Evolutionary conservation across 2,329 filamentous ascomycete genomes (phyloP), one percentile per base, ranked within the genome.

Genomic region (Pezicula rhizophila): DNA sequence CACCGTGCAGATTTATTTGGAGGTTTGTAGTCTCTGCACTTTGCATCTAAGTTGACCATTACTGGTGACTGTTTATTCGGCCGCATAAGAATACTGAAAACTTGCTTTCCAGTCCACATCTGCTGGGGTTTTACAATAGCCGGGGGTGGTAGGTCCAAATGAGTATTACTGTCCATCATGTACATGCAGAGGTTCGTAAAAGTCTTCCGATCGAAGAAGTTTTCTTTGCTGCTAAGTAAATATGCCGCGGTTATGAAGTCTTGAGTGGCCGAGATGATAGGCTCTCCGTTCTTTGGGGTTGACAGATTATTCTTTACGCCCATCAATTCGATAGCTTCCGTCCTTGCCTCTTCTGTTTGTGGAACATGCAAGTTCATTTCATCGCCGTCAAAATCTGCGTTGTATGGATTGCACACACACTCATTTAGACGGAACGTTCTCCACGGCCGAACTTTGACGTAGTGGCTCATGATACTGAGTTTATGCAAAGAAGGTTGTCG

Each of bases 351-450:
- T 70, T 99, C 93, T 0, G 93, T 97, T 65, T 99, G 93, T 2
- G 93, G 93, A 14, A 99, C 91, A 69, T 99, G 93, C 42, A 99
- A 71, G 60, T 99, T 99, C 93, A 99, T 99, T 68, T 99, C 93
- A 60, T 99, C 93, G 52, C 93, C 93, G 61, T 99, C 93, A 59
- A 99, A 99, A 79, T 99, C 93, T 48, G 93, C 93, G 60, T 99
- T 99, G 75, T 99, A 99, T 3, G 93, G 93, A 53, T 87, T 91
- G 69, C 93, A 99, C 1, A 96, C 93, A 79, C 93, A 99, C 66
- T 99, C 93, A 65, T 99, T 99, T 15, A 99, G 77, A 47, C 93
- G 85, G 66, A 99, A 97, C 0, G 93, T 99, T 67, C 91, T 84
- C 84, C 93, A 95, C 0, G 92, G 93, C 44, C 93, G 82, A 43